These are phyloP conservation scores for Selenicereus undatus DNA, from an alignment of 148 eudicot genomes.

Conservation along the genomic window DNA sequence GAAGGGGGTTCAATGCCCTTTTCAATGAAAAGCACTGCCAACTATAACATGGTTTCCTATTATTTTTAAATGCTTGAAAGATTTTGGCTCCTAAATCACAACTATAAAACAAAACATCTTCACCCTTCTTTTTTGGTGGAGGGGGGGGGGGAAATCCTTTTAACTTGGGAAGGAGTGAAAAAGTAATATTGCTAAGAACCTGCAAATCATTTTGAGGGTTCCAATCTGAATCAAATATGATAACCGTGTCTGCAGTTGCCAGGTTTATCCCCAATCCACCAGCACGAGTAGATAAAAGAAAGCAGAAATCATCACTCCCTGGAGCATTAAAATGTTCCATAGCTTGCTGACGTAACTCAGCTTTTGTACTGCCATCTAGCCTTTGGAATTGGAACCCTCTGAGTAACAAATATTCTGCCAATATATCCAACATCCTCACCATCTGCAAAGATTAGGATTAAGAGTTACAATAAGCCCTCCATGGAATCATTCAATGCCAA, in stretches of 20 bases:
- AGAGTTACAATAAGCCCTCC: background rate
- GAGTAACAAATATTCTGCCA: constrained; percentile 91
- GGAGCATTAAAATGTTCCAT: constrained; percentile 99
- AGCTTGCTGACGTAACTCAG: constrained; percentile 96
- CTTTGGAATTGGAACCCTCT: constrained; percentile 97
- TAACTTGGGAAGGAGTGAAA: background rate
- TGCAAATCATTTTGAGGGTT: constrained; percentile 98
- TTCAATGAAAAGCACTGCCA: background rate
- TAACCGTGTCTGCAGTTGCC: constrained; percentile 98
- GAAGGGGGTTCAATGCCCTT: background rate
- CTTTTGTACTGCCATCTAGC: constrained; percentile 97
- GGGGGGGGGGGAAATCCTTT: background rate
- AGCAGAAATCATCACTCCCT: constrained; percentile 99
- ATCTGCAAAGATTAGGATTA: constrained; percentile 45
- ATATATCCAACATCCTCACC: constrained; percentile 97
- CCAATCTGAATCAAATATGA: constrained; percentile 99
- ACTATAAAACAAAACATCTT: background rate
- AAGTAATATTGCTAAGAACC: constrained; percentile 37
- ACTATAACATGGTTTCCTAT: background rate
- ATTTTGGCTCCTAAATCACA: background rate
- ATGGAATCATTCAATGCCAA: background rate
- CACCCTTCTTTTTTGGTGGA: no score
- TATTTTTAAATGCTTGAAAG: background rate
- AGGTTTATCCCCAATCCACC: constrained; percentile 98
- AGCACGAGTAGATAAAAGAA: constrained; percentile 99